A percentile compares a stretch with the other conserved stretches of the same genome.
Conservation (phyloP, 2,329 filamentous ascomycete genomes). For the Parafenestella ontariensis region DNA sequence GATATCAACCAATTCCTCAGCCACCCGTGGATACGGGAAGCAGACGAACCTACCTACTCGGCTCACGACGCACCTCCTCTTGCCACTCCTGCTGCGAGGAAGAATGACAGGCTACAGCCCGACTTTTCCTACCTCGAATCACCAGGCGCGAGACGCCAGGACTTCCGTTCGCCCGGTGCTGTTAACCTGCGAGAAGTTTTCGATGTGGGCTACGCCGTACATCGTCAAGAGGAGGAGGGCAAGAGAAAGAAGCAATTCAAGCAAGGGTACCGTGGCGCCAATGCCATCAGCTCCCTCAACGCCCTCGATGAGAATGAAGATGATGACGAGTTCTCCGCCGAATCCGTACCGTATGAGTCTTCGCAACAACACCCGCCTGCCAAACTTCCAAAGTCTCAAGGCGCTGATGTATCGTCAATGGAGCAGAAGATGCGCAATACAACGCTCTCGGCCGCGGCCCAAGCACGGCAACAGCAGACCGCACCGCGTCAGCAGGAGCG, state of each 20-base stretch:
- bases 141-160: constrained; percentile 73
- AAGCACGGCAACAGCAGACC: constrained; percentile 61
- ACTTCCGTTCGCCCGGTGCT: constrained; percentile 94
- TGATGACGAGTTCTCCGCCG: constrained; percentile 71
- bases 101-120: constrained; percentile 63
- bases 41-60: constrained; percentile 70
- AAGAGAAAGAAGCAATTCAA: constrained; percentile 87
- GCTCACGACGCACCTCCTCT: constrained; percentile 74
- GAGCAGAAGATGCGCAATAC: constrained; percentile 89
- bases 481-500: constrained; percentile 58
- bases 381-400: constrained; percentile 72
- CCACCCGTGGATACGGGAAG: constrained; percentile 90
- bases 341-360: constrained; percentile 62
- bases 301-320: constrained; percentile 70
- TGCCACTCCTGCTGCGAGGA: constrained; percentile 70
- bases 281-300: constrained; percentile 71
- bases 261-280: constrained; percentile 70
- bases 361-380: constrained; percentile 59
- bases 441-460: constrained; percentile 72
- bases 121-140: constrained; percentile 64
- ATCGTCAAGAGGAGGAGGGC: constrained; percentile 93
- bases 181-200: constrained; percentile 97
- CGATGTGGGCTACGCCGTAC: constrained; percentile 97
- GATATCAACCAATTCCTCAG: constrained; percentile 90
- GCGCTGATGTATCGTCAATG: constrained; percentile 71